phyloP scores from a whole-genome alignment of 2,329 filamentous ascomycete species.

The Fusarium metavorans region DNA sequence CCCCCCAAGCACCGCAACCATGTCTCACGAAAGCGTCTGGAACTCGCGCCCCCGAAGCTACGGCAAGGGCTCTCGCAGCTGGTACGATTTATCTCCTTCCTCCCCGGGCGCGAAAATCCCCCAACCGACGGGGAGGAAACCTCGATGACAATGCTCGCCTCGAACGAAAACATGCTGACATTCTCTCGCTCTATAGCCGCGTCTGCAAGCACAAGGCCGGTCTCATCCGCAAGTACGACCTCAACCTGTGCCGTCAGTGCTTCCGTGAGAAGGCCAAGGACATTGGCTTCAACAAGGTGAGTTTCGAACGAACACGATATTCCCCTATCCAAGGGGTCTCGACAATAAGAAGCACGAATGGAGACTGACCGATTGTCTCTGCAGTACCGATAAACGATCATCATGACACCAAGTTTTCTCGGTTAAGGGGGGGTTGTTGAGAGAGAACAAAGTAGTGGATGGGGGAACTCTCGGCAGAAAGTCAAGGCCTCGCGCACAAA shows the following conservation, averaged over 20 bases:
- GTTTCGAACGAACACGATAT: slow-evolving; percentile 34
- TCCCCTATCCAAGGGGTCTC: neutral
- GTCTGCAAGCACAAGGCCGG: slow-evolving; percentile 93
- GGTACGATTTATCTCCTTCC: slow-evolving; percentile 70
- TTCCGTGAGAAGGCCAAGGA: slow-evolving; percentile 80
- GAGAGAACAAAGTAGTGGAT: slow-evolving; percentile 38
- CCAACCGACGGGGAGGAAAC: slow-evolving; percentile 5
- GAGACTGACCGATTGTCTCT: slow-evolving; percentile 32
- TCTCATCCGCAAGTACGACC: slow-evolving; percentile 99
- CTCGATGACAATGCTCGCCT: neutral
- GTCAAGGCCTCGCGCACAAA: slow-evolving; percentile 50
- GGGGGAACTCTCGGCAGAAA: slow-evolving; percentile 44
- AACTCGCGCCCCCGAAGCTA: slow-evolving; percentile 97
- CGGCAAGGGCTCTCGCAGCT: slow-evolving; percentile 94
- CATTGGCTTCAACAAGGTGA: slow-evolving; percentile 80
- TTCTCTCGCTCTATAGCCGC: slow-evolving; percentile 59
- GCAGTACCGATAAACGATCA: slow-evolving; percentile 54
- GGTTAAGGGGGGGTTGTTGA: slow-evolving; percentile 36
- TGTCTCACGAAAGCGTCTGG: slow-evolving; percentile 94
- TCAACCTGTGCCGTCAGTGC: slow-evolving; percentile 88
- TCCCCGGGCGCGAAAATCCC: slow-evolving; percentile 12
- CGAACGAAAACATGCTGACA: slow-evolving; percentile 46
- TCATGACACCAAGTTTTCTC: slow-evolving; percentile 44
- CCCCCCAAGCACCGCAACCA: slow-evolving; percentile 59
- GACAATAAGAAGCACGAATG: neutral